phyloP scores from a whole-genome alignment of 768 basidiomycete genomes.

The Pisolithus sp. region DNA sequence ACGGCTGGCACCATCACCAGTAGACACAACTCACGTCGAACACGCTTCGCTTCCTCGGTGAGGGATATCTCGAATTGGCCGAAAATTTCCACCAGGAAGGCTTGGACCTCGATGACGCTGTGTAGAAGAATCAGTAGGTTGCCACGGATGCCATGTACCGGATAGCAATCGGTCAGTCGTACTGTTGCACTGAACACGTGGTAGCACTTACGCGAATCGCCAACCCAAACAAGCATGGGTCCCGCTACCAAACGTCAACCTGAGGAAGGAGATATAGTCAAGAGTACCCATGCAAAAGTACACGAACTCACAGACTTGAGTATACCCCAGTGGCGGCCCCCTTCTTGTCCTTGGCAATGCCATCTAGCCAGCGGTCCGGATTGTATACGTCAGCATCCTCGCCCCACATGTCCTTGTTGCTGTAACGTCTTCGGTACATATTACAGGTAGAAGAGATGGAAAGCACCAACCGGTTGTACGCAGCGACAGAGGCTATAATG shows the following conservation, averaged over 20 bases:
- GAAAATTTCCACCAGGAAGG: constrained; percentile 51
- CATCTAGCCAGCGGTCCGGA: constrained; percentile 23
- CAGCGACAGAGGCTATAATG: constrained; percentile 46
- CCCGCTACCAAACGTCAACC: constrained; percentile 25
- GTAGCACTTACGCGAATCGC: constrained; percentile 7
- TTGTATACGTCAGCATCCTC: constrained; percentile 26
- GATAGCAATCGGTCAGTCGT: not conserved
- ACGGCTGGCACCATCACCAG: constrained; percentile 29
- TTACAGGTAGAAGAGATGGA: not conserved
- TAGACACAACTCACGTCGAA: constrained; percentile 23
- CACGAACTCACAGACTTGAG: constrained; percentile 19
- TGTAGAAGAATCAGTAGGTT: no score
- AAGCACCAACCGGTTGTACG: constrained; percentile 43
- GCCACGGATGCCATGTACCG: no score
- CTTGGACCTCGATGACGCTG: constrained; percentile 48
- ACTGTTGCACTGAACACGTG: not conserved
- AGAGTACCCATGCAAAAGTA: not conserved
- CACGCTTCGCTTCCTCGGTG: constrained; percentile 21
- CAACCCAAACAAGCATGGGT: not conserved
- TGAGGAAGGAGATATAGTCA: not conserved
- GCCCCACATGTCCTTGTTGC: constrained; percentile 26
- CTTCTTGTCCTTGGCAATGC: constrained; percentile 13
- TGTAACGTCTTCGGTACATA: constrained; percentile 4
- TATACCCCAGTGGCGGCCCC: constrained; percentile 20
- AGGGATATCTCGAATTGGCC: constrained; percentile 45